phyloP scores from a whole-genome alignment of 805 yeast genomes.

The Metschnikowia noctiluminum region DNA sequence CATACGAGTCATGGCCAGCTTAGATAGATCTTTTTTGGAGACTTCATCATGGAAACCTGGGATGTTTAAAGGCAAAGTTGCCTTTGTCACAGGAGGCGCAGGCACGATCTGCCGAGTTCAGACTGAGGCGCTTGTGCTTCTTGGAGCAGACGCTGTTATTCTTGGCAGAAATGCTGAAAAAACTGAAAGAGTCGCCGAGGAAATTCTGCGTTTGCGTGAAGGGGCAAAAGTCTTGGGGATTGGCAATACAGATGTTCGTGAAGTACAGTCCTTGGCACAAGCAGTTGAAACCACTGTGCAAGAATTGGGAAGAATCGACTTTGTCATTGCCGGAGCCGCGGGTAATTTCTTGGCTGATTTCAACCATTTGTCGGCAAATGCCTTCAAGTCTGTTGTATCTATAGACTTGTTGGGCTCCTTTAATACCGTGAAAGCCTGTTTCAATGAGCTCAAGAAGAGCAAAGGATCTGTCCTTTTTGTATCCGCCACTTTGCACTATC shows the following conservation, averaged over 20 bases:
- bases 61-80: constrained; percentile 28
- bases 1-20: background rate
- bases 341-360: constrained; percentile 42
- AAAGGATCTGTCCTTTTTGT: constrained; percentile 38
- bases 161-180: constrained; percentile 26
- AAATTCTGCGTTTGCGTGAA: constrained; percentile 22
- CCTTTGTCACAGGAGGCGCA: constrained; percentile 30
- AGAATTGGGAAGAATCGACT: constrained; percentile 41
- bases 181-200: constrained; percentile 24
- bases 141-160: constrained; percentile 30
- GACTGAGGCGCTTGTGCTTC: constrained; percentile 28
- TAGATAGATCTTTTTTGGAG: constrained; percentile 21
- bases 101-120: constrained; percentile 30
- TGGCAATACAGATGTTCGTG: constrained; percentile 23
- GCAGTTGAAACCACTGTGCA: constrained; percentile 24
- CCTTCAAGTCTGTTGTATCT: constrained; percentile 36
- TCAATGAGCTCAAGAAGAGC: constrained; percentile 34
- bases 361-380: constrained; percentile 42
- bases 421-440: constrained; percentile 41
- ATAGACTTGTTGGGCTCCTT: constrained; percentile 42
- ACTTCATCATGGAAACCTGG: constrained; percentile 24
- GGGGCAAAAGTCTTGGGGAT: constrained; percentile 26
- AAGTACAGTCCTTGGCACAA: constrained; percentile 20
- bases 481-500: constrained; percentile 43
- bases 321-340: constrained; percentile 44